These are phyloP conservation scores for Tremellales sp. DNA, from an alignment of 1,284 basidiomycete species.

Conservation along the genomic window DNA sequence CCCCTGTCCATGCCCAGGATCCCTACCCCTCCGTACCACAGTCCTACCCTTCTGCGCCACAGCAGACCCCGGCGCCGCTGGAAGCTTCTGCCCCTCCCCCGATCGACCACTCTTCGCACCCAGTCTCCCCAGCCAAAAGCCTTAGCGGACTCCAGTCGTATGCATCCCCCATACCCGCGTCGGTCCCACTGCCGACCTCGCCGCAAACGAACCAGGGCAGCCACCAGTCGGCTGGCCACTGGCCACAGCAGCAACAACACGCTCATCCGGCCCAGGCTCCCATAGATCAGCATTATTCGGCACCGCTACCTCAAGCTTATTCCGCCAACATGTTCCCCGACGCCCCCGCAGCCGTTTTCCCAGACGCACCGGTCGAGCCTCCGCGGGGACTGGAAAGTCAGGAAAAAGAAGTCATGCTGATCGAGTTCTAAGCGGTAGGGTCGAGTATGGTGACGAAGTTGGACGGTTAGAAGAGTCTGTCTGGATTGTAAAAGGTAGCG, in stretches of 20 bases:
- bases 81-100: constrained; percentile 23
- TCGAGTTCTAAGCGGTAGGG: too few species aligned
- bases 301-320: constrained; percentile 23
- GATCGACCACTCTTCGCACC: constrained; percentile 29
- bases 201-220: not conserved
- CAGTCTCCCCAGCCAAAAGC: constrained; percentile 17
- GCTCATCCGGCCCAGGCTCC: constrained; percentile 41
- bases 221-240: not conserved
- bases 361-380: constrained; percentile 68
- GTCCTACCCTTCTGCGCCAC: constrained; percentile 18
- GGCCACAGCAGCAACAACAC: constrained; percentile 4
- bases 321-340: constrained; percentile 28
- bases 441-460: too few species aligned
- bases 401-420: not conserved
- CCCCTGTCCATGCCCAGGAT: constrained; percentile 1
- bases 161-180: constrained; percentile 11
- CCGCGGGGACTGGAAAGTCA: too few species aligned
- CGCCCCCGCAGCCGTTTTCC: constrained; percentile 54
- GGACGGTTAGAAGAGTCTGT: too few species aligned
- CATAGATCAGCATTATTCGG: constrained; percentile 11
- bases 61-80: constrained; percentile 14
- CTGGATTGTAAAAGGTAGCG: too few species aligned
- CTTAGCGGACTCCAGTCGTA: constrained; percentile 31
- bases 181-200: constrained; percentile 6
- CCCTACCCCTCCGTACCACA: constrained; percentile 21